These are phyloP conservation scores for Penicillium brasilianum DNA, from an alignment of 2,329 filamentous ascomycete species.

Conservation along the genomic window DNA sequence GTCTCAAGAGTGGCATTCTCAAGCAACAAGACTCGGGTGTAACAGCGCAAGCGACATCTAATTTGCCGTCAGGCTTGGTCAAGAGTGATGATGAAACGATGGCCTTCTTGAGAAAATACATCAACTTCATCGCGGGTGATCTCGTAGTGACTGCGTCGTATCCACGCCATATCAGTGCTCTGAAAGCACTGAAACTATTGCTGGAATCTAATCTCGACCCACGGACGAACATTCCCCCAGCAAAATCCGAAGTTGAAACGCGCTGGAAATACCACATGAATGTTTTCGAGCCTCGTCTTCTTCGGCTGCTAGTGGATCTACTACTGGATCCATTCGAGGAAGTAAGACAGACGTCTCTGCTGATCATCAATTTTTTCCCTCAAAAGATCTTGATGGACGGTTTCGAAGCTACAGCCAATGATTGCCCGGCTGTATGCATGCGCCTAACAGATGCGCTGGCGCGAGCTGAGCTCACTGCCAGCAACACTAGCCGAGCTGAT, in stretches of 20 bases:
- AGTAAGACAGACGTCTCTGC: conserved; percentile 65
- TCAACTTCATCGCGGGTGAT: conserved; percentile 73
- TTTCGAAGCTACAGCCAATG: conserved; percentile 10
- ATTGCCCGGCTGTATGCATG: conserved; percentile 30
- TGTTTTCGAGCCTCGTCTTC: conserved; percentile 47
- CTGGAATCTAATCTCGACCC: conserved; percentile 70
- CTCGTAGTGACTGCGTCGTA: conserved; percentile 84
- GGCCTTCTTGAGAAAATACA: conserved; percentile 74
- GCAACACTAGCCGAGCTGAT: conserved; percentile 78
- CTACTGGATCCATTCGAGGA: conserved; percentile 92
- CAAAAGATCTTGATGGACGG: conserved; percentile 32
- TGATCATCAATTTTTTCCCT: conserved; percentile 51
- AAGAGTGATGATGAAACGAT: conserved; percentile 56
- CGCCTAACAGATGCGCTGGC: conserved; percentile 39
- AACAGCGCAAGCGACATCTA: conserved; percentile 19
- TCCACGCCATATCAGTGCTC: conserved; percentile 80
- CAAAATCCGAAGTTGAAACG: conserved; percentile 56
- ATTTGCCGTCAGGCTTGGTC: conserved; percentile 41
- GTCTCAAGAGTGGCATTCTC: conserved; percentile 69
- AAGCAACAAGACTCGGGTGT: conserved; percentile 36
- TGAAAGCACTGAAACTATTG: conserved; percentile 73
- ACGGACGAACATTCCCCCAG: conserved; percentile 46
- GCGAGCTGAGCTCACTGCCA: conserved; percentile 46
- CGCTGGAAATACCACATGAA: conserved; percentile 57
- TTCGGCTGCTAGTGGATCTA: conserved; percentile 72